A percentile compares a stretch with the other conserved stretches of the same genome.
These are phyloP conservation scores for Suillus alpinus DNA, from an alignment of 768 basidiomycete genomes.

Conservation along the genomic window DNA sequence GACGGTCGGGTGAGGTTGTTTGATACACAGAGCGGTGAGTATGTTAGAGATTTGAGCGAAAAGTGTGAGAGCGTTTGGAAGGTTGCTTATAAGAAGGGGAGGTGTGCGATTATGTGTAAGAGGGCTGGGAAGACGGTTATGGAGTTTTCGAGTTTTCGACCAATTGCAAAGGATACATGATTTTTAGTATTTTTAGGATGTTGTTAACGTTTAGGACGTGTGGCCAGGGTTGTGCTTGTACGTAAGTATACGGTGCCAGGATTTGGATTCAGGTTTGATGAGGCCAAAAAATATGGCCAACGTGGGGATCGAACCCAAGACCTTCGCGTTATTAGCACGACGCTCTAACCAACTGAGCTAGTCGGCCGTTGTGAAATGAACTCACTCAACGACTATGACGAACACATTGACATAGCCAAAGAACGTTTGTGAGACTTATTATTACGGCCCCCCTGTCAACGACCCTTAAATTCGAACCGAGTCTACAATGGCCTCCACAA, in stretches of 20 bases:
- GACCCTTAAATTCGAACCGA: neutral
- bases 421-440: neutral
- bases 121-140: conserved; percentile 81
- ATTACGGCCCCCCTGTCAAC: neutral
- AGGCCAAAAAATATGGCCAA: conserved; percentile 41
- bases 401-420: no score
- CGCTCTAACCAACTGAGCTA: conserved; percentile 53
- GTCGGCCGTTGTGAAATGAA: conserved; percentile 22
- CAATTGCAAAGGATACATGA: no score
- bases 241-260: no score
- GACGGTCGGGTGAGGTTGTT: conserved; percentile 80
- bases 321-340: conserved; percentile 62
- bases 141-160: conserved; percentile 76
- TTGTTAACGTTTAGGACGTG: no score
- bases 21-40: conserved; percentile 57
- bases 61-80: conserved; percentile 86
- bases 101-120: conserved; percentile 79
- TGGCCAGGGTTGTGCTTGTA: no score
- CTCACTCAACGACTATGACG: rapidly evolving
- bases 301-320: conserved; percentile 71
- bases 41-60: conserved; percentile 75
- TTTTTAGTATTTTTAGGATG: no score
- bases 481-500: neutral
- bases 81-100: conserved; percentile 68
- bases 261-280: no score